A percentile compares a stretch with the other conserved stretches of the same genome.
phyloP scores from a whole-genome alignment of 257 asterid species.

The Nicotiana undulata region DNA sequence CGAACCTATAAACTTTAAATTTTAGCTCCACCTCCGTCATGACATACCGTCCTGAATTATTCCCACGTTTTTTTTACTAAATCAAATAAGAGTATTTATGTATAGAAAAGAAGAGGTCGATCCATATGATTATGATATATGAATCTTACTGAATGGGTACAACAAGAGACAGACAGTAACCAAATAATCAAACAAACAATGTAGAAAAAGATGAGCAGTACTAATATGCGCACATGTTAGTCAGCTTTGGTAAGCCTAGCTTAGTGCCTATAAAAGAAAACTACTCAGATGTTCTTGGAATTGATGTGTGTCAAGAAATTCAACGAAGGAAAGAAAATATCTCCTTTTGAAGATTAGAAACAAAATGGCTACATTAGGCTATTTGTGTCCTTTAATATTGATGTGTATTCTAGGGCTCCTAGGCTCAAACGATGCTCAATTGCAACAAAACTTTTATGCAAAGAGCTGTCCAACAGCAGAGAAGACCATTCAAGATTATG shows the following conservation, averaged over 20 bases:
- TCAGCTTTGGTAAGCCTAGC: not conserved
- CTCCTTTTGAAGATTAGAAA: not conserved
- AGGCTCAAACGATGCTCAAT: not conserved
- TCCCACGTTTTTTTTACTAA: no score
- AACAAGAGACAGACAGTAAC: not conserved
- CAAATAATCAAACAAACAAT: no score
- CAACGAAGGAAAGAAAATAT: not conserved
- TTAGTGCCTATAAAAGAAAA: not conserved
- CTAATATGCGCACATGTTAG: not conserved
- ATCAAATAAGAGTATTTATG: not conserved
- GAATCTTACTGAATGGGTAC: not conserved
- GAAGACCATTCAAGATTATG: constrained; percentile 1
- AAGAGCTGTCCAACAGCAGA: constrained; percentile 19
- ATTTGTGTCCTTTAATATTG: not conserved
- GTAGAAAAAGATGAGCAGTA: no score
- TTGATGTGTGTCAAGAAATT: not conserved
- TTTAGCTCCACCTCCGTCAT: no score
- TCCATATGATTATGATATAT: not conserved
- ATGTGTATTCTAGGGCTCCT: not conserved
- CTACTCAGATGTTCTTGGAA: not conserved
- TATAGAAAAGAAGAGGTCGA: no score
- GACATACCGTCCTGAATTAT: no score
- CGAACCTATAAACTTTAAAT: no score
- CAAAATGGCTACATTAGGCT: not conserved
- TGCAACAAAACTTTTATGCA: not conserved